Percentiles rank a stretch among this genome's conserved stretches.
Evolutionary conservation across 495 filamentous ascomycete genomes (phyloP).

Genomic region (Xylaria flabelliformis): DNA sequence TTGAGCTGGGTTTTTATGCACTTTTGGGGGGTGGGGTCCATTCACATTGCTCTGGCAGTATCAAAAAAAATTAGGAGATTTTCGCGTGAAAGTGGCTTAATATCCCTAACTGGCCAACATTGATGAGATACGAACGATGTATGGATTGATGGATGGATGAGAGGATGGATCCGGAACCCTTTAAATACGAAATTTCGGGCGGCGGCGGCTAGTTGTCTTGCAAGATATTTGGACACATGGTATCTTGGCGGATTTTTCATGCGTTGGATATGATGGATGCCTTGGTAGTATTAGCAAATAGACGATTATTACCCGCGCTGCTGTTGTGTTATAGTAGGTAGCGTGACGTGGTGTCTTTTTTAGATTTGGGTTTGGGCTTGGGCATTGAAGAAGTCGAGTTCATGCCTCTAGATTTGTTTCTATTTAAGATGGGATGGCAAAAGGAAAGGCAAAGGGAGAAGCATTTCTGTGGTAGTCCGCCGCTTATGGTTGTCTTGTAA

Average conservation of each 20-base stretch:
- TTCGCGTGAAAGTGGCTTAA: neutral
- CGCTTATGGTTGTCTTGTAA: too few relatives aligned
- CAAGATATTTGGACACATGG: neutral
- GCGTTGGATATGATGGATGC: neutral
- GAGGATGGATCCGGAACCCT: neutral
- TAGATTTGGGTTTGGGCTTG: neutral
- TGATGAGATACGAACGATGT: conserved; percentile 24
- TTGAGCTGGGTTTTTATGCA: conserved; percentile 13
- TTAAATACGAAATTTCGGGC: neutral
- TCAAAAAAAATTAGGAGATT: neutral
- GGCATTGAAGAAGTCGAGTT: neutral
- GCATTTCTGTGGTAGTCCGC: neutral
- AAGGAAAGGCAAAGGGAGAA: neutral
- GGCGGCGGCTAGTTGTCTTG: conserved; percentile 9
- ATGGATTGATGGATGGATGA: neutral
- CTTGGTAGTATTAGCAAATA: neutral
- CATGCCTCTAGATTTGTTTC: neutral
- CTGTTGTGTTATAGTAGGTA: neutral
- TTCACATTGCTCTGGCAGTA: conserved; percentile 9
- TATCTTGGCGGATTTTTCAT: neutral
- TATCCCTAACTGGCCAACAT: conserved; percentile 12
- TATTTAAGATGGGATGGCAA: neutral
- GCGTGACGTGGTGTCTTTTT: neutral
- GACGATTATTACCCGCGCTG: neutral
- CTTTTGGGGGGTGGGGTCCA: conserved; percentile 1